These are phyloP conservation scores for Mycena floridula DNA, from an alignment of 768 basidiomycete species.

Conservation along the genomic window DNA sequence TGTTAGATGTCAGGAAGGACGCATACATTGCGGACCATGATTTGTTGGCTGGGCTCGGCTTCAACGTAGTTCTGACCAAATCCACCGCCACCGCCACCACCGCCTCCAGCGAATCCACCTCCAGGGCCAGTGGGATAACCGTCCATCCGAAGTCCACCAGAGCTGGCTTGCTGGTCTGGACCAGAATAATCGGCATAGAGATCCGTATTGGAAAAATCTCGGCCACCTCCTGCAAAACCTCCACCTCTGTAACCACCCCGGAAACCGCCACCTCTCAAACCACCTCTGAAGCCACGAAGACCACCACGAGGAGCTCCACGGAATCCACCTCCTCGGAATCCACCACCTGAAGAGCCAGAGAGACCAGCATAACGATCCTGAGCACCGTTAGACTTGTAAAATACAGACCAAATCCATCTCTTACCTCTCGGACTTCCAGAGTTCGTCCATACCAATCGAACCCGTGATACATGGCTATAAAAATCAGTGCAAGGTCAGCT, in stretches of 20 bases:
- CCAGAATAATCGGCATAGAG: constrained; percentile 92
- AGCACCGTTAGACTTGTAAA: neutral
- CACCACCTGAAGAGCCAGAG: constrained; percentile 47
- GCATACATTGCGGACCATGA: constrained; percentile 96
- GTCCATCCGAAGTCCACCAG: constrained; percentile 33
- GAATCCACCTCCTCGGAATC: constrained; percentile 29
- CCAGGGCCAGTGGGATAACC: constrained; percentile 26
- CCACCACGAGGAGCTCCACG: constrained; percentile 14
- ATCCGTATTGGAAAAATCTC: constrained; percentile 83
- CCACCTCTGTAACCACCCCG: constrained; percentile 25
- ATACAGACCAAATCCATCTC: constrained; percentile 9
- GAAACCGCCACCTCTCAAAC: constrained; percentile 38
- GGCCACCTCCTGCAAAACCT: constrained; percentile 40
- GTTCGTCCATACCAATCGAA: constrained; percentile 96
- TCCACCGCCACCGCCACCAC: constrained; percentile 18
- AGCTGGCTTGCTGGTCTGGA: constrained; percentile 61
- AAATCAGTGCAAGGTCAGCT: constrained; percentile 5
- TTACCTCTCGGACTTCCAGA: constrained; percentile 92
- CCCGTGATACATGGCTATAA: constrained; percentile 88
- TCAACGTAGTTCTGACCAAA: constrained; percentile 28
- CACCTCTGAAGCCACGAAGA: constrained; percentile 25
- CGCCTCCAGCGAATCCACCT: constrained; percentile 28
- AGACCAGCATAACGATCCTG: constrained; percentile 88
- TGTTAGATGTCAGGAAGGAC: constrained; percentile 27
- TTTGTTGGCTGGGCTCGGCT: constrained; percentile 90